These are phyloP conservation scores for Fusarium sp. DNA, from an alignment of 2,329 filamentous ascomycete genomes.

Conservation along the genomic window DNA sequence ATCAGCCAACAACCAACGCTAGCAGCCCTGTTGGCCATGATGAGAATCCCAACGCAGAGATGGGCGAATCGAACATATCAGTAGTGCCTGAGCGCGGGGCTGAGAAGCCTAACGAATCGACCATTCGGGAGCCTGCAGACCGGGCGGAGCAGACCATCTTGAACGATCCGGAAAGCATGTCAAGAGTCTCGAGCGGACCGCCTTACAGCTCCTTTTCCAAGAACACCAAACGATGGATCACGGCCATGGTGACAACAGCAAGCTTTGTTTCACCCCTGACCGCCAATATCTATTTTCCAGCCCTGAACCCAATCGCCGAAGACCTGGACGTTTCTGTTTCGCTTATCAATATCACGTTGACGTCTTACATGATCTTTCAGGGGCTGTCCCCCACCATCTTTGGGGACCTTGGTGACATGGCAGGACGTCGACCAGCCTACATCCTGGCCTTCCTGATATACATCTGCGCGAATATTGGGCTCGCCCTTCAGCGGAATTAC, in stretches of 20 bases:
- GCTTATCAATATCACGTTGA: slow-evolving; percentile 60
- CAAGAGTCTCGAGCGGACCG: slow-evolving; percentile 35
- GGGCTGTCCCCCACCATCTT: slow-evolving; percentile 67
- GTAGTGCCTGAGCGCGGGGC: not conserved
- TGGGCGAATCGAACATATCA: slow-evolving; percentile 12
- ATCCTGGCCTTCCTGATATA: slow-evolving; percentile 65
- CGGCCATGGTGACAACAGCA: slow-evolving; percentile 60
- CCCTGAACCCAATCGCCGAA: slow-evolving; percentile 51
- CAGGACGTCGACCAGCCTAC: slow-evolving; percentile 68
- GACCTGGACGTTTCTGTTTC: slow-evolving; percentile 51
- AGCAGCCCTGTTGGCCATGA: slow-evolving; percentile 6
- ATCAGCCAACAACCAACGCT: slow-evolving; percentile 5
- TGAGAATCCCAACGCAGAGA: slow-evolving; percentile 13
- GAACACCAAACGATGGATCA: slow-evolving; percentile 59
- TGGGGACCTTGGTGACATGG: slow-evolving; percentile 67
- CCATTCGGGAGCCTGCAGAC: not conserved
- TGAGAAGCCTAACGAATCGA: slow-evolving; percentile 17
- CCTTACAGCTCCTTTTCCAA: slow-evolving; percentile 45
- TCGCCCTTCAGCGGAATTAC: slow-evolving; percentile 65
- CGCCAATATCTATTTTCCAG: slow-evolving; percentile 64
- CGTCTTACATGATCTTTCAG: slow-evolving; percentile 70
- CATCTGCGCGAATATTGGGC: slow-evolving; percentile 64
- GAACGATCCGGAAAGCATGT: slow-evolving; percentile 33
- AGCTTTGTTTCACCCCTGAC: slow-evolving; percentile 66
- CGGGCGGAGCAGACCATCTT: slow-evolving; percentile 20